Percentiles rank a stretch among this genome's conserved stretches.
phyloP scores from a whole-genome alignment of 768 basidiomycete species.

The Podaxis pistillaris region DNA sequence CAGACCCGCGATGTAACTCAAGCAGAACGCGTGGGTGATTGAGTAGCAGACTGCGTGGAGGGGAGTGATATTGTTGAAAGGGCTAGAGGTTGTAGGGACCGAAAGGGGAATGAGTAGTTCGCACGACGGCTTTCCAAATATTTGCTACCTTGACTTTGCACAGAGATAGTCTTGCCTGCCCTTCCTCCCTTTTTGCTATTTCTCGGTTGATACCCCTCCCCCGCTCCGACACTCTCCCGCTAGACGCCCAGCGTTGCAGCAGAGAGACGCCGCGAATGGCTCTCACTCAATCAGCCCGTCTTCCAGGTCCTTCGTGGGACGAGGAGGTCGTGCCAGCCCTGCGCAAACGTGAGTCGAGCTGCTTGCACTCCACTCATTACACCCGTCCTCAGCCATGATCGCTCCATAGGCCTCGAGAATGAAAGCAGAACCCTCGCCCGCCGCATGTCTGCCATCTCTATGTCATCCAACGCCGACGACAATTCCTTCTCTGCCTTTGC shows the following conservation, averaged over 20 bases:
- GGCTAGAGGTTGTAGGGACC: not conserved
- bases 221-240: not conserved
- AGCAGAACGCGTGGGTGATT: not conserved
- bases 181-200: not conserved
- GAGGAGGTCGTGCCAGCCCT: conserved; percentile 80
- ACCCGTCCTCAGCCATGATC: conserved; percentile 14
- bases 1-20: not conserved
- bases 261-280: conserved; percentile 29
- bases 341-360: conserved; percentile 61
- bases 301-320: conserved; percentile 66
- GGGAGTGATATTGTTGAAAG: not conserved
- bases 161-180: not conserved
- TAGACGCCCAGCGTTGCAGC: not conserved
- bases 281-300: conserved; percentile 39
- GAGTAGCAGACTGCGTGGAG: not conserved
- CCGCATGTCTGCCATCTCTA: conserved; percentile 74
- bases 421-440: conserved; percentile 78
- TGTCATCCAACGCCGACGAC: conserved; percentile 52
- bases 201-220: conserved; percentile 3
- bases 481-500: conserved; percentile 21
- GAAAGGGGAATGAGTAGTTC: conserved; percentile 7
- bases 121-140: conserved; percentile 16
- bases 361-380: conserved; percentile 1
- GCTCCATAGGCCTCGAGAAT: conserved; percentile 63
- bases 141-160: not conserved